A percentile compares a stretch with the other conserved stretches of the same genome.
Evolutionary conservation across 176 grass and related monocot genomes (phyloP).

Genomic region (Musa itinerans): DNA sequence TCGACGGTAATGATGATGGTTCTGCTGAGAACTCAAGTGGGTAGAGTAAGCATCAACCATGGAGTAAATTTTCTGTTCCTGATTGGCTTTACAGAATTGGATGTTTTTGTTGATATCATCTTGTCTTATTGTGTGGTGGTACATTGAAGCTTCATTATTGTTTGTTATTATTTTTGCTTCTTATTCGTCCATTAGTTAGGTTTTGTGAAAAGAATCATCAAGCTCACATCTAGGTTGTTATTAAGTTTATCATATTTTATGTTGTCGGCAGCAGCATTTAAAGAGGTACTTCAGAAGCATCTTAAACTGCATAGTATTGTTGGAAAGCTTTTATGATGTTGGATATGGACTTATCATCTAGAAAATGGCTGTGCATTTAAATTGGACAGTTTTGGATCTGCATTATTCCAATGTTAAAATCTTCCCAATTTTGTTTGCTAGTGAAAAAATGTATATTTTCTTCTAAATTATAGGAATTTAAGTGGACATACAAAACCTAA

Average conservation of each 20-base stretch:
- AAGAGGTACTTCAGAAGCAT: background rate
- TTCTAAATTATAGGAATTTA: too few species aligned
- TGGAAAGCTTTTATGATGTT: background rate
- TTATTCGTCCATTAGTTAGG: background rate
- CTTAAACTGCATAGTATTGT: background rate
- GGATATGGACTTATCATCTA: too few species aligned
- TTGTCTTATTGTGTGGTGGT: background rate
- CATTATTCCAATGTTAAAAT: background rate
- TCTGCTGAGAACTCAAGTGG: conserved; percentile 35
- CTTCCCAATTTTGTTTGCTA: background rate
- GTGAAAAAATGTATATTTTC: background rate
- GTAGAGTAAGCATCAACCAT: conserved; percentile 33
- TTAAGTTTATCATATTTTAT: background rate
- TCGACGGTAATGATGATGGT: conserved; percentile 8
- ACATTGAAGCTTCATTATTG: background rate
- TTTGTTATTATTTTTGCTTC: background rate
- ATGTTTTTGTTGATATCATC: background rate
- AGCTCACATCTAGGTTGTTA: background rate
- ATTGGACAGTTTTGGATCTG: background rate
- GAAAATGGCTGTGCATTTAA: background rate
- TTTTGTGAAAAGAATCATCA: background rate
- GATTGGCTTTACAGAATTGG: background rate
- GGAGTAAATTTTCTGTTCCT: background rate
- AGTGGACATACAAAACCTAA: too few species aligned
- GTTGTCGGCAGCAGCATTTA: background rate